A percentile compares a stretch with the other conserved stretches of the same genome.
phyloP scores from a whole-genome alignment of 2,329 filamentous ascomycete species.

The Colletotrichum sp. region DNA sequence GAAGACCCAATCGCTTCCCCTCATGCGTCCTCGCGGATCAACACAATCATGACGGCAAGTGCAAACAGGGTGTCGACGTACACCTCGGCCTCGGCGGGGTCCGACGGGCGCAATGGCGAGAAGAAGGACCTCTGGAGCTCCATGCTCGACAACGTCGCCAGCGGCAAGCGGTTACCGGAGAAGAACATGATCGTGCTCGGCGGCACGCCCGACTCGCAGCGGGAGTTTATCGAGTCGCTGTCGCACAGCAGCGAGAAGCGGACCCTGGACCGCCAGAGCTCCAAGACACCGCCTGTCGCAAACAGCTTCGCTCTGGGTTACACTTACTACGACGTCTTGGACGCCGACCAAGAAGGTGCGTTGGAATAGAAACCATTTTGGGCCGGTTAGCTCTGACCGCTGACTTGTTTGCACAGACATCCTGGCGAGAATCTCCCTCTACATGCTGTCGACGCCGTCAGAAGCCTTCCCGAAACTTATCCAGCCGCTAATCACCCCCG shows the following conservation, averaged over 20 bases:
- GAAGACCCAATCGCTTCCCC: not conserved
- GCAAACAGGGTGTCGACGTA: conserved; percentile 64
- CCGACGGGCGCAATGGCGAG: conserved; percentile 66
- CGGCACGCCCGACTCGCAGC: conserved; percentile 81
- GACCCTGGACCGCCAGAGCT: conserved; percentile 58
- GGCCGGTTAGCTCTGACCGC: not conserved
- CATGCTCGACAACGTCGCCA: conserved; percentile 89
- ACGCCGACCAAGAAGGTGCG: conserved; percentile 89
- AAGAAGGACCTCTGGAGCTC: conserved; percentile 95
- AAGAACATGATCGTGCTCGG: conserved; percentile 90
- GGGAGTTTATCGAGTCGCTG: conserved; percentile 77
- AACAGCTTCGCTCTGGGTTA: conserved; percentile 94
- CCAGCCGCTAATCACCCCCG: conserved; percentile 81
- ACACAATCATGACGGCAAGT: conserved; percentile 51
- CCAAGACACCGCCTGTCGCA: conserved; percentile 77
- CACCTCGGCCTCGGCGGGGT: conserved; percentile 58
- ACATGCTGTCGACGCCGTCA: conserved; percentile 86
- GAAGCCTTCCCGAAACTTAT: conserved; percentile 83
- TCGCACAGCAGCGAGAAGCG: conserved; percentile 59
- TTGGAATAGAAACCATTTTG: not conserved
- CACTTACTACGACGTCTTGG: conserved; percentile 92
- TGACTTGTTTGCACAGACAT: conserved; percentile 65
- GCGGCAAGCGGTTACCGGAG: conserved; percentile 86
- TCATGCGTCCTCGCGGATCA: conserved; percentile 8
- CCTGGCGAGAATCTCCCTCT: conserved; percentile 86